Evolutionary conservation across 2,329 filamentous ascomycete species (phyloP), one percentile per base, ranked within the genome.

Genomic region (Arthrobotrys sphaeroides): DNA sequence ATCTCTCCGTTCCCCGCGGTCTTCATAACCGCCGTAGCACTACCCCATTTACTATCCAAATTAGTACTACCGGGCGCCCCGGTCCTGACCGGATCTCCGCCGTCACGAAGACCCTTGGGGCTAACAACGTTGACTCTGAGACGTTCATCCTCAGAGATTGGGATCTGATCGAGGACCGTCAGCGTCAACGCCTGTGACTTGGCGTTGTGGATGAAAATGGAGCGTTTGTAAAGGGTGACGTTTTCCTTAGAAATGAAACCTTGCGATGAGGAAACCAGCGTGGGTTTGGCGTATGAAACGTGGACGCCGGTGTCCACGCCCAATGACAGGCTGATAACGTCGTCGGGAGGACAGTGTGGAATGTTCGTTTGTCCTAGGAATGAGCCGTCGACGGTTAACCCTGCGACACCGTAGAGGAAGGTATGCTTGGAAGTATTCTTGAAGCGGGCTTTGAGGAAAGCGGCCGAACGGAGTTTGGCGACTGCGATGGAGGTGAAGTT

Each of bases 321-420:
- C 0, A 90, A 83, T 53, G 83, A 83, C 0, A 90, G 82, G 20
- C 81, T 83, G 80, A 90, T 86, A 0, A 80, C 78, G 60, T 88
- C 86, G 38, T 87, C 87, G 0, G 87, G 82, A 49, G 84, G 85
- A 79, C 87, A 88, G 28, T 85, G 85, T 1, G 88, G 87, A 33
- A 90, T 82, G 0, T 80, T 83, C 1, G 85, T 85, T 66, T 86
- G 86, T 2, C 88, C 88, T 65, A 90, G 82, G 81, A 90, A 90
- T 6, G 84, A 84, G 2, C 87, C 87, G 79, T 90, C 89, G n/a
- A 90, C 85, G 0, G 87, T 89, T 5, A 90, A 83, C 3, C 88
- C 87, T 0, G 85, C 84, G 0, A 84, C 84, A 3, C 88, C 88
- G 57, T 83, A 83, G 18, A 89, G 84, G 5, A 90, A 83, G 0